Conservation (phyloP, 192 early-diverging fungal genomes). For the Backusella circina region DNA sequence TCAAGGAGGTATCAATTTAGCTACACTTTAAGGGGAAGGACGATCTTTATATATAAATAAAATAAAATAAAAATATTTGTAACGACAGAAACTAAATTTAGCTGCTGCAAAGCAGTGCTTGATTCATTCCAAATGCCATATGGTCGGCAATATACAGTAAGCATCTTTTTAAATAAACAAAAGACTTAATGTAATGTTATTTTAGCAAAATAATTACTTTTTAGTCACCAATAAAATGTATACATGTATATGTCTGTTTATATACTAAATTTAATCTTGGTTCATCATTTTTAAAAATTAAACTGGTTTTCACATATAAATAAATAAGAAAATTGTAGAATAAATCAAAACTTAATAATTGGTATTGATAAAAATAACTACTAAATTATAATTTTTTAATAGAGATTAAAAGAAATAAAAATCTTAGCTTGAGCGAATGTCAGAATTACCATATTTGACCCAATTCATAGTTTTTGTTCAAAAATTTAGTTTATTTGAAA, state of each 20-base stretch:
- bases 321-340: not conserved
- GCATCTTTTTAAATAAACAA: not conserved
- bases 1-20: slow-evolving; percentile 2
- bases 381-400: not conserved
- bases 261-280: not conserved
- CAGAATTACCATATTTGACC: not conserved
- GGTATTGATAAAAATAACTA: not conserved
- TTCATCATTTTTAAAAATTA: not conserved
- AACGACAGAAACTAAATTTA: slow-evolving; percentile 5
- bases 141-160: not conserved
- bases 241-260: not conserved
- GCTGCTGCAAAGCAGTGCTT: slow-evolving; percentile 1
- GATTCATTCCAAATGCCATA: not conserved
- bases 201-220: not conserved
- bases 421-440: not conserved
- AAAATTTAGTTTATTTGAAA: not conserved
- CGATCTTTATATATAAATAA: not conserved
- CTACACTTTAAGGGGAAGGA: not conserved
- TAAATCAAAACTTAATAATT: not conserved
- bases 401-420: not conserved
- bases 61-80: slow-evolving; percentile 1
- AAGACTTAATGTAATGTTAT: not conserved
- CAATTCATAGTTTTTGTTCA: not conserved
- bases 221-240: not conserved
- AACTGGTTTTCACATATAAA: not conserved